These are phyloP conservation scores for Pichia cabralensis DNA, from an alignment of 805 yeast species.

Conservation along the genomic window DNA sequence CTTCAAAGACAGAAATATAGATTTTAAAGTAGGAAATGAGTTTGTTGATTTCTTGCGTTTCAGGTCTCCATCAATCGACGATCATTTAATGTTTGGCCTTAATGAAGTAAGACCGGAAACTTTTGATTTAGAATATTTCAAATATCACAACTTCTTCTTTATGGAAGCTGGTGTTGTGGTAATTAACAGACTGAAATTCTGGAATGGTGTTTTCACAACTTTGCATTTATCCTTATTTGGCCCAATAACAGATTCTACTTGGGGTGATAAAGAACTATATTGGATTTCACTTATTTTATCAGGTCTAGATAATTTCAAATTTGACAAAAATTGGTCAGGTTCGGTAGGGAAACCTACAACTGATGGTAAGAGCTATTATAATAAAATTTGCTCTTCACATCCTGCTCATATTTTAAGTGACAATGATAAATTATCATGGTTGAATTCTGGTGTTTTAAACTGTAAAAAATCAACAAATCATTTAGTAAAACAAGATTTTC, in stretches of 20 bases:
- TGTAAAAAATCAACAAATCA: slow-evolving; percentile 33
- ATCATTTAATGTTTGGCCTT: too few relatives aligned
- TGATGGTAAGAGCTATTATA: background rate
- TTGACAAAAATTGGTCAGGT: slow-evolving; percentile 44
- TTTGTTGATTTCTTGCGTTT: slow-evolving; percentile 33
- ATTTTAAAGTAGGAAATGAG: slow-evolving; percentile 23
- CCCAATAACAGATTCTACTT: slow-evolving; percentile 38
- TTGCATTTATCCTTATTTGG: slow-evolving; percentile 29
- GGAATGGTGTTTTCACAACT: slow-evolving; percentile 35
- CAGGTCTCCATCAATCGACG: slow-evolving; percentile 34
- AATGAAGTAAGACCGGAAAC: too few relatives aligned
- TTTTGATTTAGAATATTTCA: slow-evolving; percentile 27
- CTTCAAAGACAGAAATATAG: slow-evolving; percentile 35
- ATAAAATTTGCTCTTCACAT: slow-evolving; percentile 45
- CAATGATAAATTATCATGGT: slow-evolving; percentile 46
- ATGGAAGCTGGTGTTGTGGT: slow-evolving; percentile 40
- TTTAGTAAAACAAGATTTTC: too few relatives aligned
- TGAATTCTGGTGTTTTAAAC: slow-evolving; percentile 54
- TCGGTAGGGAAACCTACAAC: slow-evolving; percentile 42
- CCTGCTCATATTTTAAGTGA: slow-evolving; percentile 51
- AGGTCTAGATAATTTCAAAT: slow-evolving; percentile 43
- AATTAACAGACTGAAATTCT: slow-evolving; percentile 37
- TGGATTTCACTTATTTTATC: slow-evolving; percentile 54
- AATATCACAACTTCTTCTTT: slow-evolving; percentile 29
- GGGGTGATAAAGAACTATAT: slow-evolving; percentile 73